These are phyloP conservation scores for Zelonia costaricensis DNA, from an alignment of 208 protist genomes.

Conservation along the genomic window DNA sequence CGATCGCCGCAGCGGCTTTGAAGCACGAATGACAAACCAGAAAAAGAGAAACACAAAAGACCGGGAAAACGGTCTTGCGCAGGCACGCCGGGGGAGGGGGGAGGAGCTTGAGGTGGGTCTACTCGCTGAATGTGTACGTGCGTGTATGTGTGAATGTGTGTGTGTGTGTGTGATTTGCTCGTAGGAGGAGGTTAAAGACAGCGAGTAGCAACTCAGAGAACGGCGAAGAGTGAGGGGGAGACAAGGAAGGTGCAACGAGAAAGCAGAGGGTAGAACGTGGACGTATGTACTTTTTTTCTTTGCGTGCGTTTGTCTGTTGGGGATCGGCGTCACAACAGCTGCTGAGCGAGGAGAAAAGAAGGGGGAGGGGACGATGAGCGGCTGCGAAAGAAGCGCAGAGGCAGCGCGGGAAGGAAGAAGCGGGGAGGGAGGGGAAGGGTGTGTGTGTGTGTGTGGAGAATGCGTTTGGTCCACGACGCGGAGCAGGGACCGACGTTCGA, in stretches of 20 bases:
- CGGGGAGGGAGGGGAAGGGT: neutral
- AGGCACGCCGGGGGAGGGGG: neutral
- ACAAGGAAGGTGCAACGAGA: no score
- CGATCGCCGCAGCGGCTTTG: no score
- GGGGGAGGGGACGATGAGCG: neutral
- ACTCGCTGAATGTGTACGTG: neutral
- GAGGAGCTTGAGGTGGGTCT: neutral
- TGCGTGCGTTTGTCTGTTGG: no score
- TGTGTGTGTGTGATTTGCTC: constrained; percentile 1
- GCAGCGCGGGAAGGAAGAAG: constrained; percentile 10
- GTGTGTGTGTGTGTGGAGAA: neutral
- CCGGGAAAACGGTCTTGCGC: neutral
- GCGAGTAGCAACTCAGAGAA: no score
- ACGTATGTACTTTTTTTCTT: no score
- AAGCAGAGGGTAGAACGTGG: no score
- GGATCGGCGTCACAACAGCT: no score
- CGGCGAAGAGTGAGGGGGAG: no score
- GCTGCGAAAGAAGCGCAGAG: neutral
- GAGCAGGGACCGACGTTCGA: no score
- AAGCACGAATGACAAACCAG: no score
- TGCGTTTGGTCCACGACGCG: neutral
- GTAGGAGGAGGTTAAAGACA: no score
- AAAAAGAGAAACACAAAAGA: neutral
- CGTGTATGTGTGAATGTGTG: constrained; percentile 1
- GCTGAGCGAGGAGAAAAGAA: no score